Conservation (phyloP, 805 yeast genomes). For the Wickerhamiella occidentalis region DNA sequence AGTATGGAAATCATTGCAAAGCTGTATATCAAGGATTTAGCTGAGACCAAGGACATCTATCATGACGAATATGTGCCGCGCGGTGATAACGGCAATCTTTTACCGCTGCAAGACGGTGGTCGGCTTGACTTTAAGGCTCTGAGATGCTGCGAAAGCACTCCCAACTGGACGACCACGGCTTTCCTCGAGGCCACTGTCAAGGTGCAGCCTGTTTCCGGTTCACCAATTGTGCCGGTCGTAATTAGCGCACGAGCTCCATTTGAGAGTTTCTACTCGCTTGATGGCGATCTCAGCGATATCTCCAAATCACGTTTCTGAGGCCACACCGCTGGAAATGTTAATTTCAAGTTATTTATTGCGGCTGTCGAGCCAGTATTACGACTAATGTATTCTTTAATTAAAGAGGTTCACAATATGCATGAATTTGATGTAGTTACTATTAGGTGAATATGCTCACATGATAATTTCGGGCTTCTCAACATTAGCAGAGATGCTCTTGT, state of each 20-base stretch:
- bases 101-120: background rate
- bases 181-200: background rate
- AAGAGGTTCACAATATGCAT: background rate
- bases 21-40: background rate
- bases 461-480: slow-evolving; percentile 97
- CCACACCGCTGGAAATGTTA: too few species aligned
- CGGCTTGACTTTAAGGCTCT: background rate
- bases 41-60: background rate
- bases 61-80: background rate
- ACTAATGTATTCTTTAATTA: too few species aligned
- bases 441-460: slow-evolving; percentile 45
- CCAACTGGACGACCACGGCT: background rate
- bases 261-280: background rate
- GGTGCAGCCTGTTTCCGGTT: background rate
- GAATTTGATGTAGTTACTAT: background rate
- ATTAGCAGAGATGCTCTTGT: slow-evolving; percentile 89
- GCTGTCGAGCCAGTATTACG: too few species aligned
- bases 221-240: background rate
- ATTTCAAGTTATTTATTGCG: too few species aligned
- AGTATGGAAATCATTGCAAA: background rate
- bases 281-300: too few species aligned
- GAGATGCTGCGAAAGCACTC: background rate
- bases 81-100: background rate
- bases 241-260: background rate
- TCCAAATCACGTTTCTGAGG: too few species aligned